phyloP scores from a whole-genome alignment of 2,329 filamentous ascomycete species.

The Aureobasidium subglaciale region DNA sequence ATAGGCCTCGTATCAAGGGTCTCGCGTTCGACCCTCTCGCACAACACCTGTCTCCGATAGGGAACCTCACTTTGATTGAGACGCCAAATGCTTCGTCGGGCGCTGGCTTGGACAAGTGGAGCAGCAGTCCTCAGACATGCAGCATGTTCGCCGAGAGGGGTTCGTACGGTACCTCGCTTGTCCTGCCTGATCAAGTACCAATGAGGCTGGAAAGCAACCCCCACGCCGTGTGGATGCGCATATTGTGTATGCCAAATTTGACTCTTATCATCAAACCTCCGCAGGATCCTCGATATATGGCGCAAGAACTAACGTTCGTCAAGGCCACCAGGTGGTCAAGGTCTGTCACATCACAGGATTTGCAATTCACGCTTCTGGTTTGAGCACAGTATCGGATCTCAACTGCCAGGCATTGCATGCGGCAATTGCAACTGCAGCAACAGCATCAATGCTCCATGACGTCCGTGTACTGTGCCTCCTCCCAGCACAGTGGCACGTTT shows the following conservation, averaged over 20 bases:
- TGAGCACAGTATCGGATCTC: background rate
- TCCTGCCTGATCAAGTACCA: constrained; percentile 5
- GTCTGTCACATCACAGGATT: constrained; percentile 3
- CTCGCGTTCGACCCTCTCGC: background rate
- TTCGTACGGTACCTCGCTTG: constrained; percentile 11
- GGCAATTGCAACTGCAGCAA: background rate
- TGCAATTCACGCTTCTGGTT: constrained; percentile 8
- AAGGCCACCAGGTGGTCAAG: constrained; percentile 8
- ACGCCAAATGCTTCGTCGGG: background rate
- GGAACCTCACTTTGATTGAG: background rate
- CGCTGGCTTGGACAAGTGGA: background rate
- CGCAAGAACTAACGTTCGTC: constrained; percentile 2
- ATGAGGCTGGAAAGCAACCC: constrained; percentile 10
- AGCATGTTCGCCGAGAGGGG: background rate
- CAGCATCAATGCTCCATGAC: constrained; percentile 11
- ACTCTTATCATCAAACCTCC: background rate
- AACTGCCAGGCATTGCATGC: constrained; percentile 1
- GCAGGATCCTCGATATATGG: background rate
- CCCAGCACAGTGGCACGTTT: constrained; percentile 9
- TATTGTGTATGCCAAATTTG: background rate
- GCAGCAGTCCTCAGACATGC: background rate
- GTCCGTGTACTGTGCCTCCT: constrained; percentile 7
- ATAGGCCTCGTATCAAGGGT: constrained; percentile 6
- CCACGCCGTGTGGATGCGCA: constrained; percentile 3
- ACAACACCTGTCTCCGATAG: background rate